Evolutionary conservation across 202 grass and related monocot species (phyloP).

Genomic region (Hordeum pubiflorum): DNA sequence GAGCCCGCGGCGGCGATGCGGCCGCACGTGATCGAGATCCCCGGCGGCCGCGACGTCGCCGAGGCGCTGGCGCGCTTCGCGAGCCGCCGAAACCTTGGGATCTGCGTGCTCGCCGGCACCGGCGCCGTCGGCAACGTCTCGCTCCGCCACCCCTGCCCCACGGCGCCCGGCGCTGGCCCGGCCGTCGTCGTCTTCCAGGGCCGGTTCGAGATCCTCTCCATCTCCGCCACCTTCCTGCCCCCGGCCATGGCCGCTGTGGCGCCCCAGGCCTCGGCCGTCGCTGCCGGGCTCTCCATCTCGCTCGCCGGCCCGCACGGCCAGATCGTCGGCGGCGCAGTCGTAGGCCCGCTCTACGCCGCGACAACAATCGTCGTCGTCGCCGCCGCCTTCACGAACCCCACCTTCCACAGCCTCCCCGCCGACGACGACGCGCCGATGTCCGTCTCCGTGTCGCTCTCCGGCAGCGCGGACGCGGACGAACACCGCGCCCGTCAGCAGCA

Average conservation of each 20-base stretch:
- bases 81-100: slow-evolving; percentile 49
- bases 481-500: slow-evolving; percentile 34
- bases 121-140: slow-evolving; percentile 72
- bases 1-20: slow-evolving; percentile 72
- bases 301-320: slow-evolving; percentile 79
- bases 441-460: slow-evolving; percentile 50
- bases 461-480: slow-evolving; percentile 34
- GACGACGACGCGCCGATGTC: slow-evolving; percentile 51
- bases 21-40: slow-evolving; percentile 86
- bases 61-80: slow-evolving; percentile 62
- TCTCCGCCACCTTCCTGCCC: slow-evolving; percentile 71
- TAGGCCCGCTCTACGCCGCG: slow-evolving; percentile 53
- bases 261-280: slow-evolving; percentile 33
- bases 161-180: background rate
- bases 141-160: slow-evolving; percentile 43
- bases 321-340: slow-evolving; percentile 66
- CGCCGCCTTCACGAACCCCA: slow-evolving; percentile 75
- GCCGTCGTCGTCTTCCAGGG: slow-evolving; percentile 54
- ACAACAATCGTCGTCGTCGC: slow-evolving; percentile 59
- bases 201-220: slow-evolving; percentile 73
- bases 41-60: slow-evolving; percentile 56
- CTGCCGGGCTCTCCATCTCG: slow-evolving; percentile 55
- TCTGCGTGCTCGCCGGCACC: slow-evolving; percentile 76
- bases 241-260: slow-evolving; percentile 48
- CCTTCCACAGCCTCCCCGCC: slow-evolving; percentile 74